These are phyloP conservation scores for Suillus alpinus DNA, from an alignment of 768 basidiomycete species.

Conservation along the genomic window DNA sequence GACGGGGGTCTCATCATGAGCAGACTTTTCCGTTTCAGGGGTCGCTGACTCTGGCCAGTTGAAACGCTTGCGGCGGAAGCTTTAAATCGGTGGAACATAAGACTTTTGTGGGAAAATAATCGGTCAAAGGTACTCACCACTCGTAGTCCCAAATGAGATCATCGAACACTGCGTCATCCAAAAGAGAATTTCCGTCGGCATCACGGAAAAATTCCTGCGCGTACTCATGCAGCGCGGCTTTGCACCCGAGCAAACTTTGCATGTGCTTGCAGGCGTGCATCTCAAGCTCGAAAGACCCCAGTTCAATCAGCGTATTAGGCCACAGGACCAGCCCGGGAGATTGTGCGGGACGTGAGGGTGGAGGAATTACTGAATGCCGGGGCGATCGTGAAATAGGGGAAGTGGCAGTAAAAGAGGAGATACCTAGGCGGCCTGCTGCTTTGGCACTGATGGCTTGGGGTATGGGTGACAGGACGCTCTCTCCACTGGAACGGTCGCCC, in stretches of 20 bases:
- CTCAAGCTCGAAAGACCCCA: conserved; percentile 60
- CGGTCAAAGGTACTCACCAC: conserved; percentile 20
- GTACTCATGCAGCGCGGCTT: conserved; percentile 53
- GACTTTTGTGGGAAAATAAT: neutral
- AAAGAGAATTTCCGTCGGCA: conserved; percentile 17
- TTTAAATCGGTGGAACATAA: conserved; percentile 25
- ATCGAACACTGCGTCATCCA: conserved; percentile 22
- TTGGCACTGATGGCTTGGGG: conserved; percentile 33
- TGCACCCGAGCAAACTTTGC: conserved; percentile 61
- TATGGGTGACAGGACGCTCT: conserved; percentile 22
- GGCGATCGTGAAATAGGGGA: conserved; percentile 3
- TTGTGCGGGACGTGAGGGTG: conserved; percentile 36
- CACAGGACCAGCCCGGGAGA: conserved; percentile 62
- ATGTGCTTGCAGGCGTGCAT: conserved; percentile 73
- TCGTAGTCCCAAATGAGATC: conserved; percentile 36
- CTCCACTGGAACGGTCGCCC: conserved; percentile 26
- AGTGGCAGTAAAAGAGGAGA: conserved; percentile 16
- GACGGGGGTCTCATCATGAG: neutral
- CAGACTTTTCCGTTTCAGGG: conserved; percentile 19
- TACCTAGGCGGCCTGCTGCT: conserved; percentile 38
- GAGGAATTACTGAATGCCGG: conserved; percentile 3
- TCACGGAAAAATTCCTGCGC: conserved; percentile 34
- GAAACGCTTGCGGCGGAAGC: conserved; percentile 66
- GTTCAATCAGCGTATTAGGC: conserved; percentile 57
- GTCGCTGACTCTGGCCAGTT: conserved; percentile 57